Evolutionary conservation across 108 stramenopile genomes (phyloP).

Genomic region (Fistulifera pelliculosa): DNA sequence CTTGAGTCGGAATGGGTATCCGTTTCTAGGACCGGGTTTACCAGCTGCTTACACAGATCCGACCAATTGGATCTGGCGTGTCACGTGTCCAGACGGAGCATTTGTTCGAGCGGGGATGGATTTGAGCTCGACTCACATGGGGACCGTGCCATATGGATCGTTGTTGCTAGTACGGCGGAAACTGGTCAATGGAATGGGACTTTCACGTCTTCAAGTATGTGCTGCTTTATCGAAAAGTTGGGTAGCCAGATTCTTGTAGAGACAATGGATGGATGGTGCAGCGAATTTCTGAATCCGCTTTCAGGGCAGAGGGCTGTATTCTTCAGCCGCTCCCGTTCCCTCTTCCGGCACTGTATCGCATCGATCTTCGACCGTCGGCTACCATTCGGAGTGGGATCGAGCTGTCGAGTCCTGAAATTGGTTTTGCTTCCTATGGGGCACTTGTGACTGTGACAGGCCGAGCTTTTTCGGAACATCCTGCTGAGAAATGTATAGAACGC

Average conservation of each 20-base stretch:
- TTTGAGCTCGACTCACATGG: conserved; percentile 43
- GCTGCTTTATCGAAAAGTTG: not conserved
- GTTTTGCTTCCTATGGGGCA: conserved; percentile 34
- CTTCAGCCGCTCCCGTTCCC: conserved; percentile 63
- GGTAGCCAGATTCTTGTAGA: not conserved
- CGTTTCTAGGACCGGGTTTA: conserved; percentile 46
- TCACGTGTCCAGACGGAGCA: conserved; percentile 71
- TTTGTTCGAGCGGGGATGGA: conserved; percentile 71
- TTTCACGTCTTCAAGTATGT: conserved; percentile 42
- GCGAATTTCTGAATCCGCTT: conserved; percentile 79
- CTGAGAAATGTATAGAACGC: conserved; percentile 69
- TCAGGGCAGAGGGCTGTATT: conserved; percentile 72
- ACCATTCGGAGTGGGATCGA: conserved; percentile 64
- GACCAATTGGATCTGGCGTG: conserved; percentile 45
- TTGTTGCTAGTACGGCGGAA: conserved; percentile 51
- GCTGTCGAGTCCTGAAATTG: conserved; percentile 53
- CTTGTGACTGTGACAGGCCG: conserved; percentile 51
- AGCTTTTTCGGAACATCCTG: conserved; percentile 68
- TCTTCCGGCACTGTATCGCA: conserved; percentile 48
- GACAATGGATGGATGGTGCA: conserved; percentile 68
- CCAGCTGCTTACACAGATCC: conserved; percentile 30
- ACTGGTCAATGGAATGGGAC: conserved; percentile 65
- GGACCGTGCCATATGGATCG: conserved; percentile 59
- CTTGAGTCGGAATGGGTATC: conserved; percentile 42
- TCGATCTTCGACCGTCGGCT: conserved; percentile 43